Evolutionary conservation across 2,329 filamentous ascomycete genomes (phyloP).

Genomic region (Penicillium sp.): DNA sequence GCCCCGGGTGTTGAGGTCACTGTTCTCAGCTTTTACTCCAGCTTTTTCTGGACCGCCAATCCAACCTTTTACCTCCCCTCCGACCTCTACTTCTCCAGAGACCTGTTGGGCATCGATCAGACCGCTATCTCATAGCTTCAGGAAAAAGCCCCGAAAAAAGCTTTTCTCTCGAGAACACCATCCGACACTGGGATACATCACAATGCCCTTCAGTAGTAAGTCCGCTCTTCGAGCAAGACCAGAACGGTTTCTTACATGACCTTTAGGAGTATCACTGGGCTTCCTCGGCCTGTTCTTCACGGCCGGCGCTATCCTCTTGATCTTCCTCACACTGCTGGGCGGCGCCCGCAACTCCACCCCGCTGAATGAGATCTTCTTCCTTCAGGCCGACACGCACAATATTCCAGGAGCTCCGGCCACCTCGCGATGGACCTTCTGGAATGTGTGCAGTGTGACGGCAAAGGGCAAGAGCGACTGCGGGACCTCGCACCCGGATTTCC

Average conservation of each 20-base stretch:
- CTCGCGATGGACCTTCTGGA: slow-evolving; percentile 90
- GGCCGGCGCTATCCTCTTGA: slow-evolving; percentile 60
- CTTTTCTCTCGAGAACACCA: neutral
- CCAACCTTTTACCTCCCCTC: neutral
- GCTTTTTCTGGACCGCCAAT: neutral
- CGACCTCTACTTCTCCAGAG: slow-evolving; percentile 1
- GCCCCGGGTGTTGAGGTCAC: slow-evolving; percentile 14
- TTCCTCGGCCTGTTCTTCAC: slow-evolving; percentile 61
- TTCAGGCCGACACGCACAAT: slow-evolving; percentile 71
- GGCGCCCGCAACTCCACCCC: slow-evolving; percentile 56
- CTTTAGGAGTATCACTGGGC: slow-evolving; percentile 55
- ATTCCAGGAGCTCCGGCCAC: slow-evolving; percentile 66
- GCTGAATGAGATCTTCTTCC: slow-evolving; percentile 78
- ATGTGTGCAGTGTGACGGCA: slow-evolving; percentile 65
- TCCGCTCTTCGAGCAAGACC: neutral
- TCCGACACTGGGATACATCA: slow-evolving; percentile 1
- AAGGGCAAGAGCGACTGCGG: slow-evolving; percentile 64
- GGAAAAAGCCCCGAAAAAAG: neutral
- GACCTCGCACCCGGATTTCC: slow-evolving; percentile 60
- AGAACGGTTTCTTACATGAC: slow-evolving; percentile 5
- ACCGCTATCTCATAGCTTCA: slow-evolving; percentile 1
- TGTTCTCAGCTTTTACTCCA: slow-evolving; percentile 1
- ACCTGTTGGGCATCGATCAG: slow-evolving; percentile 10
- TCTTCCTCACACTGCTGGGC: slow-evolving; percentile 65
- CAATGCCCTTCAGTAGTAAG: slow-evolving; percentile 36